phyloP scores from a whole-genome alignment of 441 rosid genomes.

The Aquilaria agallochum region DNA sequence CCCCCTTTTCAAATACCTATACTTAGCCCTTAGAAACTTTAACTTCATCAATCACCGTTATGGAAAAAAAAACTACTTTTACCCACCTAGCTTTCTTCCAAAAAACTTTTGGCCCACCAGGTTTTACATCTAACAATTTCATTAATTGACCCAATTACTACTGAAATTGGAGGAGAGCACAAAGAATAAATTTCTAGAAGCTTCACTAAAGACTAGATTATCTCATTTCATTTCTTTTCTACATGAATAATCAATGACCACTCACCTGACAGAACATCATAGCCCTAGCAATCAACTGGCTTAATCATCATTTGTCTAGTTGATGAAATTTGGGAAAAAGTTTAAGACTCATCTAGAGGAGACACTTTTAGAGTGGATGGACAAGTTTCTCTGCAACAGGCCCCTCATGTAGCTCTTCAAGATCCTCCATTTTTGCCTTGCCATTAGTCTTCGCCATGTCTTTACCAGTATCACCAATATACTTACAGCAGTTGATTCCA shows the following conservation, averaged over 20 bases:
- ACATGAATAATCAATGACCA: too few relatives aligned
- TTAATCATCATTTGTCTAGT: not conserved
- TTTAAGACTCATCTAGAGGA: constrained; percentile 87
- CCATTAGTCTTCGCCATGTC: constrained; percentile 14
- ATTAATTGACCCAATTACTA: too few relatives aligned
- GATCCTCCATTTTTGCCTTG: constrained; percentile 37
- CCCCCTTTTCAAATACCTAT: too few relatives aligned
- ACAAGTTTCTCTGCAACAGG: constrained; percentile 88
- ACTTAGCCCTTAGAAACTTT: too few relatives aligned
- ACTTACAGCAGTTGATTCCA: constrained; percentile 5
- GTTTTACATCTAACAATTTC: too few relatives aligned
- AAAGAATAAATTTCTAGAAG: too few relatives aligned
- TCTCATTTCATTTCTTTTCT: not conserved
- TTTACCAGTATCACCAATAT: constrained; percentile 24
- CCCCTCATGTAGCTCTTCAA: constrained; percentile 88
- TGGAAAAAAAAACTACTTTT: too few relatives aligned
- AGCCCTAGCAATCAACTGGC: not conserved
- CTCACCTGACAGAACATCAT: not conserved
- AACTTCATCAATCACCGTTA: too few relatives aligned
- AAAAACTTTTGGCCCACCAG: too few relatives aligned
- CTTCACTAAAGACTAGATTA: not conserved
- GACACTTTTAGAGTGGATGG: constrained; percentile 92
- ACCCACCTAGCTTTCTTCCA: too few relatives aligned
- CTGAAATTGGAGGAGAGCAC: too few relatives aligned
- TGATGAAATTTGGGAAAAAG: constrained; percentile 92